Base-by-base conservation (phyloP, 2,329 filamentous ascomycete genomes). In the Microdochium bolleyi region DNA sequence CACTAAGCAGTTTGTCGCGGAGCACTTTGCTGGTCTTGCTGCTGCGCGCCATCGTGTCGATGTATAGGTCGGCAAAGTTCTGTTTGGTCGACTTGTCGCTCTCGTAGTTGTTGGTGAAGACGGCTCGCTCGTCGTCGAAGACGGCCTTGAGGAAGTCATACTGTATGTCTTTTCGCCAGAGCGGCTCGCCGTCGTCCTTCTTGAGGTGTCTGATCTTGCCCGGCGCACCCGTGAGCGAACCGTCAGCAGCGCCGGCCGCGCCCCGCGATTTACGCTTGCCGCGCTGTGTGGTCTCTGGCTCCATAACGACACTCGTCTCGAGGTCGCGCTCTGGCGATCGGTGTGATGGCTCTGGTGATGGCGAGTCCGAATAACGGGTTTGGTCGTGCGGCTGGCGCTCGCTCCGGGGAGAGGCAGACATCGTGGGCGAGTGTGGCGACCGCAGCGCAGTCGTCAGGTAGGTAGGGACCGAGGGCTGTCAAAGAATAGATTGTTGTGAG, bases 21-120 rank as follows among this genome's bases (percentile, higher is more conserved):
- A 99, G 78, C 50, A 99, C 94, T 73, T 97, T 97, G 78, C 94
- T 97, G 25, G 92, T 97, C 77, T 99, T 99, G 78, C 90, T 96
- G 73, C 94, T 99, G 69, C 91, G 84, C 2, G 94, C 91, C 92
- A 99, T 97, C 55, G 94, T 92, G 70, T 97, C 94, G 63, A 99
- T 92, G 72, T 99, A 99, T 55, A 99, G 83, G 68, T 97, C 92
- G 56, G 94, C 92, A 68, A 99, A 99, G 59, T 82, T 88, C 63
- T 88, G 84, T 63, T 86, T 85, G 53, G 80, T 80, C 19, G 76
- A 64, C 49, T 62, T 66, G 7, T 73, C 70, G 2, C 75, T 68
- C 61, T 96, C 91, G 68, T 92, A 95, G 67, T 88, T 88, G 67
- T 95, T 95, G 65, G 70, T 95, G 68, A 99, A 99, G 64, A 91